Evolutionary conservation across 176 grass and related monocot species (phyloP), one percentile per base, ranked within the genome.

Genomic region (Puccinellia tenuiflora): DNA sequence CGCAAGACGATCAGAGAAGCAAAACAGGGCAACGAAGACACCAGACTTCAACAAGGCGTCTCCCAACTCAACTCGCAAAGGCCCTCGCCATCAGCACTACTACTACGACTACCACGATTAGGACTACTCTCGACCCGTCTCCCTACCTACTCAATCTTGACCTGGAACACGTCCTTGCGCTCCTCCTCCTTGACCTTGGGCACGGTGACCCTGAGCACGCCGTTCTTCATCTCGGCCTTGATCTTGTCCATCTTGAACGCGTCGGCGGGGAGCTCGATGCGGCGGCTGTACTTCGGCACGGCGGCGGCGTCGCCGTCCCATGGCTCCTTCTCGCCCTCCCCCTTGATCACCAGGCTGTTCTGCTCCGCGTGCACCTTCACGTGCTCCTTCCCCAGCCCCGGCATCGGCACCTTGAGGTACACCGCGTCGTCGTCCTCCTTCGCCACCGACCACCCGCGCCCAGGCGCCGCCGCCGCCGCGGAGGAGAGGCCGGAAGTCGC

Each of bases 171-270:
- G 39, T 94, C 84, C 52, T 39, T 81, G 78, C 85, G 73, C 33
- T 94, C 87, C 84, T 92, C 87, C 21, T 73, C 3, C 85, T 92
- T 92, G 9, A 86, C 66, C 88, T 87, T 95, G 33, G 90, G 93
- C 30, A 95, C 54, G 25, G 89, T 84, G 21, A 92, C 70, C 76
- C 50, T 90, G 43, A 95, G 93, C 75, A 90, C 62, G 39, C 90
- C 90, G 26, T 88, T 86, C 83, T 95, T 95, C 93, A 92, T 95
- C 90, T 88, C 93, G 2, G 85, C 93, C 63, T 61, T 83, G 79
- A 92, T 83, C 90, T 85, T 45, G 68, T 95, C 90, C 88, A 95
- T 60, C 85, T 53, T 81, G 79, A 62, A 92, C 1, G 35, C 40
- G 26, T 86, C 79, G 0, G 39, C 22, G 31, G 93, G 82, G 52